Evolutionary conservation across 2,329 filamentous ascomycete species (phyloP).

Genomic region (Neophaeococcomyces mojaviensis): DNA sequence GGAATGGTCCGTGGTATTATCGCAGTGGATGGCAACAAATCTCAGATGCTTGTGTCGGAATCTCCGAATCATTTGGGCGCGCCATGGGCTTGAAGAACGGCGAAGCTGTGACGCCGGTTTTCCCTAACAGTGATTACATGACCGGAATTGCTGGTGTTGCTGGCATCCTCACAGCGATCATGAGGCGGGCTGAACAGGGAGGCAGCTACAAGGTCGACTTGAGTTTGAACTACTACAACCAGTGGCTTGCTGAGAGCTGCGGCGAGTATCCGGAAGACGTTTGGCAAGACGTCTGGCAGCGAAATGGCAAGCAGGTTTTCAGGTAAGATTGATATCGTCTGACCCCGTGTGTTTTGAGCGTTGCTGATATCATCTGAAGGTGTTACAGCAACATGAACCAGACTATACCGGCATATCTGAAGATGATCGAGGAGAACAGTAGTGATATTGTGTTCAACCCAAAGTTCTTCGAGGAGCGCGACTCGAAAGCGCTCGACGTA

Average conservation of each 20-base stretch:
- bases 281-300: conserved; percentile 43
- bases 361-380: background rate
- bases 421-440: conserved; percentile 34
- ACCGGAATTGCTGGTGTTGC: conserved; percentile 66
- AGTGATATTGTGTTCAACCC: conserved; percentile 36
- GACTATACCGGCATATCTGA: conserved; percentile 34
- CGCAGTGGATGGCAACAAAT: conserved; percentile 48
- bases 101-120: conserved; percentile 37
- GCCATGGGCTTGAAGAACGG: conserved; percentile 27
- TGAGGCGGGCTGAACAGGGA: conserved; percentile 53
- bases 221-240: conserved; percentile 32
- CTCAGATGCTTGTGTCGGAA: conserved; percentile 36
- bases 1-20: conserved; percentile 38
- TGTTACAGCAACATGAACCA: conserved; percentile 42
- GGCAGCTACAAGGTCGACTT: conserved; percentile 19
- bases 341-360: background rate
- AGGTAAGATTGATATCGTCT: conserved; percentile 30
- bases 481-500: conserved; percentile 31
- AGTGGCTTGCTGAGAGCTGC: conserved; percentile 34
- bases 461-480: conserved; percentile 42
- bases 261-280: conserved; percentile 36
- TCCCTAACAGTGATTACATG: conserved; percentile 56
- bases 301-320: conserved; percentile 42
- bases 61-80: conserved; percentile 32
- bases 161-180: conserved; percentile 57